These are phyloP conservation scores for Alternaria conjuncta DNA, from an alignment of 2,329 filamentous ascomycete species.

Conservation along the genomic window DNA sequence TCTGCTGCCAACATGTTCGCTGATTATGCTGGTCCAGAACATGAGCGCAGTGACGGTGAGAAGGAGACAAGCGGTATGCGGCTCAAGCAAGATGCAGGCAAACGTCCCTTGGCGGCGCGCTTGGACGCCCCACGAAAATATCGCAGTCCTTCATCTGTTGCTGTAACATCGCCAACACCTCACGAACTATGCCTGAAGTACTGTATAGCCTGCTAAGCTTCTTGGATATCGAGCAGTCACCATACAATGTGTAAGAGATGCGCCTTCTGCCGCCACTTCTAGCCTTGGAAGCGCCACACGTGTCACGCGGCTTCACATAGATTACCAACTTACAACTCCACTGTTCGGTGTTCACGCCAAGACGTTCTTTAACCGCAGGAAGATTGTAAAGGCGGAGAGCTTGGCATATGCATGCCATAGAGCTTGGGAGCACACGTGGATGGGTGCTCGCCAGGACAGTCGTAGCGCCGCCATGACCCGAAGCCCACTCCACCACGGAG, in stretches of 20 bases:
- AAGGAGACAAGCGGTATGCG: background rate
- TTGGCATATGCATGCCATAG: slow-evolving; percentile 17
- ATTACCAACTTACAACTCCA: slow-evolving; percentile 14
- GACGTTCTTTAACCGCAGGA: slow-evolving; percentile 25
- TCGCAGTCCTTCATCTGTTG: slow-evolving; percentile 10
- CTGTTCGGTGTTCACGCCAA: slow-evolving; percentile 18
- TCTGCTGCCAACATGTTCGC: background rate
- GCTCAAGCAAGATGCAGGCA: background rate
- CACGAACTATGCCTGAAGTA: background rate
- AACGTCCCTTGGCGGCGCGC: slow-evolving; percentile 4
- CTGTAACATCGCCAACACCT: background rate
- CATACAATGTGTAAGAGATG: background rate
- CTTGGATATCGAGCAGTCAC: background rate
- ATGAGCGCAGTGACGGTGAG: background rate
- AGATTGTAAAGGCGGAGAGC: slow-evolving; percentile 22
- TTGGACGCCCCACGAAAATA: slow-evolving; percentile 6
- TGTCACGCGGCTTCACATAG: slow-evolving; percentile 14
- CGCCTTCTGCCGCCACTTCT: background rate
- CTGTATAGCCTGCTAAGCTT: slow-evolving; percentile 5
- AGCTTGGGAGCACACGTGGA: slow-evolving; percentile 8
- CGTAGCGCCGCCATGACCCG: slow-evolving; percentile 10
- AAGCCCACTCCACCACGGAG: slow-evolving; percentile 22
- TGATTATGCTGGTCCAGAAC: background rate
- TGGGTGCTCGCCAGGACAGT: slow-evolving; percentile 11
- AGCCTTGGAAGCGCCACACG: slow-evolving; percentile 10